These are phyloP conservation scores for Discostella stelligeroides DNA, from an alignment of 108 stramenopile species.

Conservation along the genomic window DNA sequence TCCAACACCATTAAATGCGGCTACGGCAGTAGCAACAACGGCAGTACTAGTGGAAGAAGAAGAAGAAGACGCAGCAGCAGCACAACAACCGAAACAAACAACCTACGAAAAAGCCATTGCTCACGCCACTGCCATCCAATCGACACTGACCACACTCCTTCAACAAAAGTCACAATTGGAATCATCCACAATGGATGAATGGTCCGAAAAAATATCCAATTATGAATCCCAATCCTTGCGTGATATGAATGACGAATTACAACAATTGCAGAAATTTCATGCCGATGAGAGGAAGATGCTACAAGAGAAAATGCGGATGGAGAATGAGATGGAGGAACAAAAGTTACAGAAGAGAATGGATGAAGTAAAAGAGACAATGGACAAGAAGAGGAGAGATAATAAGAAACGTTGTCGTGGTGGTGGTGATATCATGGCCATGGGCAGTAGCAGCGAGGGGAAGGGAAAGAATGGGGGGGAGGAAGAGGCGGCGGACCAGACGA, in stretches of 20 bases:
- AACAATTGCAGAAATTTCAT: neutral
- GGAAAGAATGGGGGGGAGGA: too few relatives aligned
- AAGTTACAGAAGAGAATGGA: neutral
- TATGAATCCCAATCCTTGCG: neutral
- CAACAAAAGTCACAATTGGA: neutral
- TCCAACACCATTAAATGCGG: too few relatives aligned
- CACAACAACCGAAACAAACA: neutral
- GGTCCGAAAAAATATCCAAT: neutral
- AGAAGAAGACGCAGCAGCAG: neutral
- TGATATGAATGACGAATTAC: neutral
- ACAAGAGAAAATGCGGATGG: neutral
- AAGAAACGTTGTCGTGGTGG: too few relatives aligned
- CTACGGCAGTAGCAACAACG: too few relatives aligned
- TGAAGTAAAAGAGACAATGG: neutral
- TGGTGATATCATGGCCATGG: too few relatives aligned
- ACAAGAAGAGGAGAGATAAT: neutral
- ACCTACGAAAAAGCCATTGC: neutral
- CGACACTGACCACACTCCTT: neutral
- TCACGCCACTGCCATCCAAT: neutral
- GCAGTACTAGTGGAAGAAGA: neutral
- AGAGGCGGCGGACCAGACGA: too few relatives aligned
- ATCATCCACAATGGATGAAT: too few relatives aligned
- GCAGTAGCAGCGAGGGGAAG: too few relatives aligned
- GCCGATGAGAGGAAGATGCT: neutral
- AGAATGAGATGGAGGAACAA: constrained; percentile 2